These are phyloP conservation scores for Ganoderma boninense DNA, from an alignment of 1,284 basidiomycete species.

Conservation along the genomic window DNA sequence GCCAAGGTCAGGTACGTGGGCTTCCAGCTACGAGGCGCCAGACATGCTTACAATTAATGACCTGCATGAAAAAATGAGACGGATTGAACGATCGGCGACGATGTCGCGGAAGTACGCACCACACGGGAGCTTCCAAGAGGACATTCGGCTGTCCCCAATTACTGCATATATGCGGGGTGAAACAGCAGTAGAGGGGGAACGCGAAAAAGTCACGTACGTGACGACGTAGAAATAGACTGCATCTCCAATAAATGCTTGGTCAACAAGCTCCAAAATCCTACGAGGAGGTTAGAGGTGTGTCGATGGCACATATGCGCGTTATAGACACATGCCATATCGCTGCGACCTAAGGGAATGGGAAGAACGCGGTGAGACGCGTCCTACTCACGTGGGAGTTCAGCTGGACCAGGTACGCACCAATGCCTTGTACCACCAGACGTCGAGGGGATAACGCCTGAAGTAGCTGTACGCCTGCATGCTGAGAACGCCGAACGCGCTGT, in stretches of 20 bases:
- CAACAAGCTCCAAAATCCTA: constrained; percentile 59
- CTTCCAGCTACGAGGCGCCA: constrained; percentile 2
- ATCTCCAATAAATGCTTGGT: constrained; percentile 65
- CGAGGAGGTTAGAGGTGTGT: background rate
- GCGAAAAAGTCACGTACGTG: constrained; percentile 26
- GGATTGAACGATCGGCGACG: constrained; percentile 40
- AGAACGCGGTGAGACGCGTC: constrained; percentile 4
- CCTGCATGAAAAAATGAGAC: constrained; percentile 50
- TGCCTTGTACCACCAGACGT: constrained; percentile 60
- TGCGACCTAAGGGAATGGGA: constrained; percentile 46
- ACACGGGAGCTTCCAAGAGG: constrained; percentile 54
- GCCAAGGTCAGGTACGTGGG: constrained; percentile 7
- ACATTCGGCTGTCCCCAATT: constrained; percentile 54
- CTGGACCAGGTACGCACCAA: constrained; percentile 51
- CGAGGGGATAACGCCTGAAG: constrained; percentile 62
- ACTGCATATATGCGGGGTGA: constrained; percentile 40
- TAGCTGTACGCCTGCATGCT: constrained; percentile 64
- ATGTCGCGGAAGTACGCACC: constrained; percentile 45
- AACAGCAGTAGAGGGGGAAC: background rate
- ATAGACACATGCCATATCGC: constrained; percentile 50
- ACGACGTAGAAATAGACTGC: constrained; percentile 60
- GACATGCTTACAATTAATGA: constrained; percentile 28
- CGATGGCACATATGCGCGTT: background rate
- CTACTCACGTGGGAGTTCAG: background rate
- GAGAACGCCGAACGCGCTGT: constrained; percentile 58